Evolutionary conservation across 495 filamentous ascomycete species (phyloP).

Genomic region (Neurospora tetrasperma): DNA sequence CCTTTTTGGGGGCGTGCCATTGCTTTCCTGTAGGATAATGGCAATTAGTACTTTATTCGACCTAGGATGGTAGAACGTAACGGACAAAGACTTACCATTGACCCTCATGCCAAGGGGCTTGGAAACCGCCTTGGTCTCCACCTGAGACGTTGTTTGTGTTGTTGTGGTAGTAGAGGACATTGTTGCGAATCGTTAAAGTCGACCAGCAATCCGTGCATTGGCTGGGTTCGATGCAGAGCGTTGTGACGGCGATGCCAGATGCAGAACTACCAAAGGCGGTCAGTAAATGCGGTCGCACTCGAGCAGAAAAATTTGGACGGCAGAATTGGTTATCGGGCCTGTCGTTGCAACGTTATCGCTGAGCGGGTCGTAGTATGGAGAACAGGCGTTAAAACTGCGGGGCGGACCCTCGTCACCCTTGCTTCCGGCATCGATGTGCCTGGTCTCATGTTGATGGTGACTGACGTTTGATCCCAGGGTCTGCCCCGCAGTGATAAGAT

Average conservation of each 20-base stretch:
- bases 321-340: conserved; percentile 4
- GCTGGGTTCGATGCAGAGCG: not conserved
- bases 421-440: not conserved
- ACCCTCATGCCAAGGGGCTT: conserved; percentile 48
- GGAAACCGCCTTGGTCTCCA: conserved; percentile 6
- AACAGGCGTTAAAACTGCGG: not conserved
- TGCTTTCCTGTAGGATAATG: conserved; percentile 64
- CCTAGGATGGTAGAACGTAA: not conserved
- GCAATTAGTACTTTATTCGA: conserved; percentile 3
- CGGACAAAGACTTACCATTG: conserved; percentile 42
- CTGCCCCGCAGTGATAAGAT: not conserved
- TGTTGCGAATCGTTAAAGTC: not conserved
- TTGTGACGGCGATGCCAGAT: not conserved
- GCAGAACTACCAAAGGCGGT: conserved; percentile 4
- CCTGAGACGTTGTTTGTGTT: conserved; percentile 2
- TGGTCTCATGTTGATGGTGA: not conserved
- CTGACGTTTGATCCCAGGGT: not conserved
- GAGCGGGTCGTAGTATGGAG: not conserved
- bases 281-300: not conserved
- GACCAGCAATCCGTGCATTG: not conserved
- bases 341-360: not conserved
- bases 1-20: conserved; percentile 73
- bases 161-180: conserved; percentile 13
- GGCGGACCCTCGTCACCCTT: not conserved
- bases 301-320: conserved; percentile 6